Base-by-base conservation (phyloP, 306 rosid species). In the Quercus dentata region DNA sequence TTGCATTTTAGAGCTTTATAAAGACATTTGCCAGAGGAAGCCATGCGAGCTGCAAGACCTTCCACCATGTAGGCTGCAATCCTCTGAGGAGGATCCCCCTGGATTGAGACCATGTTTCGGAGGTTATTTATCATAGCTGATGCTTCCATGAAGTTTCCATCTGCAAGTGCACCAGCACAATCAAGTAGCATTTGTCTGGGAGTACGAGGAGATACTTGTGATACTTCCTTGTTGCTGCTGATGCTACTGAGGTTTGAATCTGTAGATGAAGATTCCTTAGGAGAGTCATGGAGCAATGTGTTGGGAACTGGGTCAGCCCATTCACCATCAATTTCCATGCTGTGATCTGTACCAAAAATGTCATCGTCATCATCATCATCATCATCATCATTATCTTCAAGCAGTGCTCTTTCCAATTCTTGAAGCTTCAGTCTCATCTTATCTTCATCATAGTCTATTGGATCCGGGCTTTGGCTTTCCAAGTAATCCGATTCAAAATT, bases 21-120 rank as follows among this genome's bases (percentile, higher is more conserved):
- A 57, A 95, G 87, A 76, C 81, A 83, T 77, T 90, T 91, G 0
- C 99, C 99, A 0, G 99, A 93, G 61, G 83, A 76, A 10, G 94
- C 94, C 46, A 93, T 23, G 74, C 98, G 95, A 74, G 99, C 99
- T 8, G 94, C 98, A 2, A 95, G 98, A 72, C 99, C 97, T 86
- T 95, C 99, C 56, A 93, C 97, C 98, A 95, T 93, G 87, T 95
- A 95, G 27, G 99, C 99, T 56, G 99, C 99, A 76, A 90, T 95
- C 87, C 99, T 90, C 74, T 92, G 94, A n/a, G 92, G 79, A 74
- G 99, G 99, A 79, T 93, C 99, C 78, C 98, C 99, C 55, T 91
- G 96, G 79, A 95, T 87, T 3, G 98, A 91, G 73, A 93, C 99
- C 86, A 85, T 87, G 78, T 86, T 87, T 59, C 98, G 86, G 68